Conservation (phyloP, 1,284 basidiomycete genomes). For the Puccinia novopanici region DNA sequence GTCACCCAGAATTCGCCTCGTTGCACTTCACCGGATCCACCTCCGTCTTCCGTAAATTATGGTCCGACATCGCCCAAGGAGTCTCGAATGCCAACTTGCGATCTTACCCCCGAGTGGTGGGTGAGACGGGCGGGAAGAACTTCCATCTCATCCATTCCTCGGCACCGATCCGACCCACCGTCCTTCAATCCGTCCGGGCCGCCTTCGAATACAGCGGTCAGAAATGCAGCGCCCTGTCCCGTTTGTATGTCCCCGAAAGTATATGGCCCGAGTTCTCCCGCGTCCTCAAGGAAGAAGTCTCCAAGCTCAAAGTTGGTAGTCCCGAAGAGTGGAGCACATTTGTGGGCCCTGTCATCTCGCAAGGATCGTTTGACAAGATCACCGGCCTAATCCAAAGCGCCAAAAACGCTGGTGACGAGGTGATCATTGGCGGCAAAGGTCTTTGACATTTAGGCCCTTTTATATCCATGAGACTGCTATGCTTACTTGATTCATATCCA, state of each 20-base stretch:
- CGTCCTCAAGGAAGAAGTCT: slow-evolving; percentile 71
- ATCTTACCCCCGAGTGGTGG: slow-evolving; percentile 90
- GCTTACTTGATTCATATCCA: not conserved
- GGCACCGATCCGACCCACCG: too few relatives aligned
- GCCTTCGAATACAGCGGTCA: slow-evolving; percentile 98
- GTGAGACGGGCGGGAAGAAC: slow-evolving; percentile 85
- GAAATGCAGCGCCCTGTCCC: slow-evolving; percentile 93
- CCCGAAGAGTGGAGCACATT: slow-evolving; percentile 80
- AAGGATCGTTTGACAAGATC: too few relatives aligned
- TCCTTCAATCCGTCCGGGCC: slow-evolving; percentile 78
- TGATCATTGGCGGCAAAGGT: slow-evolving; percentile 82
- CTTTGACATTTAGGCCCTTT: too few relatives aligned
- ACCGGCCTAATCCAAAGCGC: too few relatives aligned
- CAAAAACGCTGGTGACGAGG: slow-evolving; percentile 81
- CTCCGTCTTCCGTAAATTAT: slow-evolving; percentile 81
- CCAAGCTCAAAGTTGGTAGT: slow-evolving; percentile 81
- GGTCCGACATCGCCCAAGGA: slow-evolving; percentile 91
- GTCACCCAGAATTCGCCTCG: slow-evolving; percentile 77
- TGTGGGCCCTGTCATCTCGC: slow-evolving; percentile 91
- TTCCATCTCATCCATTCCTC: slow-evolving; percentile 93
- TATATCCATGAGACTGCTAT: not conserved
- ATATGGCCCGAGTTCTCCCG: slow-evolving; percentile 89
- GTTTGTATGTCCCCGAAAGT: slow-evolving; percentile 89
- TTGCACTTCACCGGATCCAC: slow-evolving; percentile 98
- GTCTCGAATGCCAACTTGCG: slow-evolving; percentile 72